Percentiles rank a stretch among this genome's conserved stretches.
Conservation (phyloP, 2,329 filamentous ascomycete genomes). For the Paraconiothyrium sp. region DNA sequence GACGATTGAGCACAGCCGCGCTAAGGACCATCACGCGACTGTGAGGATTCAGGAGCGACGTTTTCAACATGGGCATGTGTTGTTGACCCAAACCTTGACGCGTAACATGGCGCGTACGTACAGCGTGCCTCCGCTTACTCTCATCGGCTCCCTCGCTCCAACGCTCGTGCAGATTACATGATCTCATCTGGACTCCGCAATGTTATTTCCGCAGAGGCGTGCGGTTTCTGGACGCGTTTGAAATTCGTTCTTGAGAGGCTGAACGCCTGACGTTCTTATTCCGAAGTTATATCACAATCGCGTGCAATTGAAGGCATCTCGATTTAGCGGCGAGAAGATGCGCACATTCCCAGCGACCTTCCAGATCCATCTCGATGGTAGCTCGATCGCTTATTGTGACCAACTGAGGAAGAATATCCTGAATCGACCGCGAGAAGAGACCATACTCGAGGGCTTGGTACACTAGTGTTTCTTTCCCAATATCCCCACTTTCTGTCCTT, state of each 20-base stretch:
- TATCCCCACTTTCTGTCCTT: neutral
- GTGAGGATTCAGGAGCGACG: constrained; percentile 5
- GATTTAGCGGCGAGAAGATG: neutral
- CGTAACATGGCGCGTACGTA: neutral
- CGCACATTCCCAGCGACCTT: neutral
- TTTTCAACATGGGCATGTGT: constrained; percentile 7
- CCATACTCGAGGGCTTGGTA: neutral
- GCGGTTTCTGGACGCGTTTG: neutral
- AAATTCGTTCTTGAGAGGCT: neutral
- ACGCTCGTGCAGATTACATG: constrained; percentile 13
- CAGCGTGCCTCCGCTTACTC: neutral
- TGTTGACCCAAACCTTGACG: neutral
- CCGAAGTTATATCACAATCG: neutral
- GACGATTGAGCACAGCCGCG: constrained; percentile 1
- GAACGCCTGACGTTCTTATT: neutral
- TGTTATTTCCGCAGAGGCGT: neutral
- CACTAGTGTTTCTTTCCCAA: neutral
- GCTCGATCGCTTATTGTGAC: no score
- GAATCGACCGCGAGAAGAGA: neutral
- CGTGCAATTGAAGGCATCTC: neutral
- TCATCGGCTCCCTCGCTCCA: neutral
- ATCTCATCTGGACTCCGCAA: neutral
- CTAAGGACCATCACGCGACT: constrained; percentile 2
- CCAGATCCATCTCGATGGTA: neutral
- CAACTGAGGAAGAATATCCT: neutral